Evolutionary conservation across 73 alveolate species (phyloP).

Genomic region (Effrenium voratum): DNA sequence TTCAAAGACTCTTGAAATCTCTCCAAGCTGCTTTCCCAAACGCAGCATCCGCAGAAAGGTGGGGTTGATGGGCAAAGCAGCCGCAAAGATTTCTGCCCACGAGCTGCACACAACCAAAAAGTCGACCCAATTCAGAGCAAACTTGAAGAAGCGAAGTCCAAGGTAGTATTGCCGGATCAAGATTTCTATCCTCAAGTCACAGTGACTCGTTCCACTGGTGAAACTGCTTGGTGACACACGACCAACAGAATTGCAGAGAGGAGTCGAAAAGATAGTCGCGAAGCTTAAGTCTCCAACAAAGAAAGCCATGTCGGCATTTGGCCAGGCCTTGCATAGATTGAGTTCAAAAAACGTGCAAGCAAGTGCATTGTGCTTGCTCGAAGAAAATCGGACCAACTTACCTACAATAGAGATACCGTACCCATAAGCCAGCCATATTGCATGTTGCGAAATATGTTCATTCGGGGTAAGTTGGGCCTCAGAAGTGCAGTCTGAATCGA

Average conservation of each 20-base stretch:
- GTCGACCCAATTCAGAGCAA: constrained; percentile 52
- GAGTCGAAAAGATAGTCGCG: constrained; percentile 26
- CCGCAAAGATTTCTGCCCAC: constrained; percentile 73
- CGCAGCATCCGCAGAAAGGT: constrained; percentile 79
- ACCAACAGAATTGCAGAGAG: not conserved
- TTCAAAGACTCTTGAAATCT: not conserved
- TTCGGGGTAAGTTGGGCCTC: too few relatives aligned
- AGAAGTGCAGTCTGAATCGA: too few relatives aligned
- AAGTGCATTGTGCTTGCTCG: too few relatives aligned
- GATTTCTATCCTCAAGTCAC: constrained; percentile 47
- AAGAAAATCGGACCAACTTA: too few relatives aligned
- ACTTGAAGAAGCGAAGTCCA: constrained; percentile 28
- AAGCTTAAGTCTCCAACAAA: constrained; percentile 25
- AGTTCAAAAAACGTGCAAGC: too few relatives aligned
- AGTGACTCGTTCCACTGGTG: not conserved
- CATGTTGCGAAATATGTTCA: too few relatives aligned
- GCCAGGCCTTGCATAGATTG: constrained; percentile 20
- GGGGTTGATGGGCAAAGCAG: constrained; percentile 71
- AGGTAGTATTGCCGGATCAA: constrained; percentile 67
- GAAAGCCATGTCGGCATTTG: constrained; percentile 21
- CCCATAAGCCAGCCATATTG: too few relatives aligned
- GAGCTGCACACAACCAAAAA: constrained; percentile 73
- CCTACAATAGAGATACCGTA: too few relatives aligned
- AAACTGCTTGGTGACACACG: not conserved
- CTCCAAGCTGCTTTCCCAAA: constrained; percentile 40